phyloP scores from a whole-genome alignment of 148 eudicot species.

The Simmondsia chinensis region DNA sequence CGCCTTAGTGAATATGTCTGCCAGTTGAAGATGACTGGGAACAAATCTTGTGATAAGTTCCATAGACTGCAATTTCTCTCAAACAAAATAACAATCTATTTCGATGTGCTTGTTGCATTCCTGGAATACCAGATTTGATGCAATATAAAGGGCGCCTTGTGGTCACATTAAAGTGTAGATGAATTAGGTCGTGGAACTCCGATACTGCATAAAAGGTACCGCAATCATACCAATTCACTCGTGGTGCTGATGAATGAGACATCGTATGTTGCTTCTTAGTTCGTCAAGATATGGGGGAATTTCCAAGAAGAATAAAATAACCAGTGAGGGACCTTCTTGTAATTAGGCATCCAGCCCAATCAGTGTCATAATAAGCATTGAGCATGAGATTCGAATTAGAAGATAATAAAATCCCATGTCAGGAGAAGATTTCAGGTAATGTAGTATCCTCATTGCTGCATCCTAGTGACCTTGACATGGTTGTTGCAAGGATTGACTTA shows the following conservation, averaged over 20 bases:
- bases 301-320: neutral
- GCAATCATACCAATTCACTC: neutral
- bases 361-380: neutral
- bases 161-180: neutral
- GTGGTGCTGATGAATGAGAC: neutral
- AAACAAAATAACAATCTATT: neutral
- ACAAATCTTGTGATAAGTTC: neutral
- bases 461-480: neutral
- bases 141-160: neutral
- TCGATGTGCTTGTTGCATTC: neutral
- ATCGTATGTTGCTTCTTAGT: neutral
- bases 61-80: neutral
- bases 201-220: neutral
- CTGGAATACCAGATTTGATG: neutral
- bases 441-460: neutral
- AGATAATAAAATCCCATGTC: neutral
- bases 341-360: neutral
- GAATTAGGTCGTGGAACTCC: neutral
- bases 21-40: neutral
- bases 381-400: neutral
- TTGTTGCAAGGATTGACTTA: neutral
- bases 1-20: neutral
- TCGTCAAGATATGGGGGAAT: neutral
- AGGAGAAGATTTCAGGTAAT: neutral
- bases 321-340: neutral